Evolutionary conservation across 371 early-diverging fungal genomes (phyloP).

Genomic region (Ordospora pajunii): DNA sequence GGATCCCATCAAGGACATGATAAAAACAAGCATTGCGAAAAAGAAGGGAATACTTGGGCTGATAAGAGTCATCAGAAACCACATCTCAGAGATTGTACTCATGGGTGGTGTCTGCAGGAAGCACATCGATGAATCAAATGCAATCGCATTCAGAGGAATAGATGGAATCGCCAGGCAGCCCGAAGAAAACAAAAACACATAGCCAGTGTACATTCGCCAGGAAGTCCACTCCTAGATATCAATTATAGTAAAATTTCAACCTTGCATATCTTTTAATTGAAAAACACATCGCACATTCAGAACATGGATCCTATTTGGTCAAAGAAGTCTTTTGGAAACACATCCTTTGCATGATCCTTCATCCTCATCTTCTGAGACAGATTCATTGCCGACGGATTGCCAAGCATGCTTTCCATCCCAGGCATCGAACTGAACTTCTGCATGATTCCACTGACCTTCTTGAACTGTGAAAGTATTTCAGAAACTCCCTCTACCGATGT

Average conservation of each 20-base stretch:
- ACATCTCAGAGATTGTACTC: conserved; percentile 16
- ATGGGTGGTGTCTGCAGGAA: not conserved
- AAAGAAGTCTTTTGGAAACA: conserved; percentile 40
- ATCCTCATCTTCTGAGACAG: conserved; percentile 28
- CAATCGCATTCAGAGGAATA: conserved; percentile 1
- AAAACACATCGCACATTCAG: not conserved
- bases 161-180: not conserved
- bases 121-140: not conserved
- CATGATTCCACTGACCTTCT: conserved; percentile 74
- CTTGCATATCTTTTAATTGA: not conserved
- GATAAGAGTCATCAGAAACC: not conserved
- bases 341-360: conserved; percentile 32
- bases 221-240: not conserved
- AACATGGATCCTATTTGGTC: conserved; percentile 16
- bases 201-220: not conserved
- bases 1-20: not conserved
- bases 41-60: conserved; percentile 3
- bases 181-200: too few relatives aligned
- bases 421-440: conserved; percentile 74
- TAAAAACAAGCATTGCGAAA: not conserved
- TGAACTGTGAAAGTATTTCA: conserved; percentile 71
- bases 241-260: not conserved
- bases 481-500: conserved; percentile 72
- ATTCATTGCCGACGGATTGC: conserved; percentile 23
- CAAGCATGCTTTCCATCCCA: conserved; percentile 35